Evolutionary conservation across 2,329 filamentous ascomycete species (phyloP).

Genomic region (Cladosporium cucumerinum): DNA sequence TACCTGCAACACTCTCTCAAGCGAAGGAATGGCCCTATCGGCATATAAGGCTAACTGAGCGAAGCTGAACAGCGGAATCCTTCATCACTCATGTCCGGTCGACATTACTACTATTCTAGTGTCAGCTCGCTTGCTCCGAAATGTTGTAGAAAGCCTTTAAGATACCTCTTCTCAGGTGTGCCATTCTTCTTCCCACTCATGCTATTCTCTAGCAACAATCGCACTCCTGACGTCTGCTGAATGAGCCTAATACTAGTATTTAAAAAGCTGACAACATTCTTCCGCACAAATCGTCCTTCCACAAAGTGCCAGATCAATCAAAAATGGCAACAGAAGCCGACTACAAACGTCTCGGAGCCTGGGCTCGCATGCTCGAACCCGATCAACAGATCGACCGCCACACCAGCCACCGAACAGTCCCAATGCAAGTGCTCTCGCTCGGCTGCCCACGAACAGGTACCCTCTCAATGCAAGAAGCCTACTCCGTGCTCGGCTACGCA

Average conservation of each 20-base stretch:
- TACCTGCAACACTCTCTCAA: too few species aligned
- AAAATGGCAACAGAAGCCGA: constrained; percentile 20
- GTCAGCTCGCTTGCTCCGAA: not conserved
- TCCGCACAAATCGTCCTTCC: not conserved
- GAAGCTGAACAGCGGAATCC: not conserved
- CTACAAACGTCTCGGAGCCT: constrained; percentile 20
- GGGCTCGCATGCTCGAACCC: constrained; percentile 19
- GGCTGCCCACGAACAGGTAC: constrained; percentile 28
- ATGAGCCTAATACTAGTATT: not conserved
- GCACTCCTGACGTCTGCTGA: not conserved
- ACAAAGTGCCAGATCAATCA: too few species aligned
- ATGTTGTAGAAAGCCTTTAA: not conserved
- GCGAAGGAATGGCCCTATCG: not conserved
- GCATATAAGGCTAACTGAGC: not conserved
- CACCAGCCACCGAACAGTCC: constrained; percentile 14
- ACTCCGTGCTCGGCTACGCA: constrained; percentile 22
- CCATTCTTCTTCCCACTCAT: not conserved
- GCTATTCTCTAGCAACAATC: not conserved
- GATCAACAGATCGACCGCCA: constrained; percentile 21
- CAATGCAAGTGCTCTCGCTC: constrained; percentile 25
- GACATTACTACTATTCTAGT: not conserved
- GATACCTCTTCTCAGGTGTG: not conserved
- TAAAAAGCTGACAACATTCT: not conserved
- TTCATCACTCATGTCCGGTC: not conserved
- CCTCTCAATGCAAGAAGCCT: constrained; percentile 23